Percentiles rank a stretch among this genome's conserved stretches.
Conservation (phyloP, 768 basidiomycete species). For the Kwoniella mangroviensis region DNA sequence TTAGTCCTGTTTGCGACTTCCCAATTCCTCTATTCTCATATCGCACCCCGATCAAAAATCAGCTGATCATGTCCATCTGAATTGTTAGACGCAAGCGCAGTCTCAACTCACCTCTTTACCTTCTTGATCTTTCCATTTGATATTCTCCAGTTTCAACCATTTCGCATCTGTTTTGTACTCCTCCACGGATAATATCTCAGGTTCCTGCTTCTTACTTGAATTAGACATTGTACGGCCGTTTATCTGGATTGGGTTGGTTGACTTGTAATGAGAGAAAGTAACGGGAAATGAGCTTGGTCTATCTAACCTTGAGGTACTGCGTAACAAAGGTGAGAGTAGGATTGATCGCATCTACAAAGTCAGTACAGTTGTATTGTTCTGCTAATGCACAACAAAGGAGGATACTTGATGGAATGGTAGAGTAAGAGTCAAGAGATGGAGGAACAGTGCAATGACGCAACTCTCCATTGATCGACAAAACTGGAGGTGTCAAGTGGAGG, state of each 20-base stretch:
- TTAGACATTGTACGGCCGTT: conserved; percentile 17
- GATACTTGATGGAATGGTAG: too few species aligned
- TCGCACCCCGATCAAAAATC: background rate
- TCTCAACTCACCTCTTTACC: conserved; percentile 68
- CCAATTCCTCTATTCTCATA: conserved; percentile 70
- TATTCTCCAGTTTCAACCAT: conserved; percentile 83
- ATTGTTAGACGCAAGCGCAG: background rate
- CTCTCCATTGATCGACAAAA: background rate
- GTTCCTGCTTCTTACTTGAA: conserved; percentile 47
- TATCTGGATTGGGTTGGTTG: background rate
- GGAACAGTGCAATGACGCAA: conserved; percentile 1
- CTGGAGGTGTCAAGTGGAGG: conserved; percentile 13
- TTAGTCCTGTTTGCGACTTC: conserved; percentile 86
- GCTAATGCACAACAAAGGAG: too few species aligned
- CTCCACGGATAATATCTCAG: conserved; percentile 63
- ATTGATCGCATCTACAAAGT: conserved; percentile 12
- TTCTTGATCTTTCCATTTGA: conserved; percentile 76
- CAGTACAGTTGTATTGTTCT: too few species aligned
- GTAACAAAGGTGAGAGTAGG: background rate
- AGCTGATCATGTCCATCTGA: background rate
- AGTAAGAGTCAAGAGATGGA: background rate
- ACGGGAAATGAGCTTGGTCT: background rate
- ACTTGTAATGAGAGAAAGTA: background rate
- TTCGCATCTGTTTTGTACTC: conserved; percentile 61
- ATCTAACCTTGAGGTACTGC: background rate